Evolutionary conservation across 2,329 filamentous ascomycete genomes (phyloP).

Genomic region (Lomentospora prolificans): DNA sequence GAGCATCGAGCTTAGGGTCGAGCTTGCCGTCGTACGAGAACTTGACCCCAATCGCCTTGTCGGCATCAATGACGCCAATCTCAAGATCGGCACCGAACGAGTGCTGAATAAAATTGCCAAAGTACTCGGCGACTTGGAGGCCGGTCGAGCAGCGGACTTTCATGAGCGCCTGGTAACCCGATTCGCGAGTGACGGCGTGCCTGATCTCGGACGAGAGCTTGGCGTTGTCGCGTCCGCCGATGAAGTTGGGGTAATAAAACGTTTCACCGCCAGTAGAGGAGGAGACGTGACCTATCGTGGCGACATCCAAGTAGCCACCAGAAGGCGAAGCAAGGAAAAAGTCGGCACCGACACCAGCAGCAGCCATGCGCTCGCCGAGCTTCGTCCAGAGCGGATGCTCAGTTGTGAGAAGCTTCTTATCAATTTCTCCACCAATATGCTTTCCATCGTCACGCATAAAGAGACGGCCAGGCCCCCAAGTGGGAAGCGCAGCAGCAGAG

Average conservation of each 20-base stretch:
- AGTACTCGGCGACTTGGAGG: conserved; percentile 84
- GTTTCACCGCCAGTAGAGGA: conserved; percentile 88
- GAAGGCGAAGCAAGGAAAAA: conserved; percentile 90
- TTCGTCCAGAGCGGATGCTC: conserved; percentile 87
- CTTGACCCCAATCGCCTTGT: conserved; percentile 84
- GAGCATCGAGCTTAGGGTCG: conserved; percentile 91
- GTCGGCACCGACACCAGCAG: conserved; percentile 77
- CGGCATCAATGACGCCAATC: conserved; percentile 82
- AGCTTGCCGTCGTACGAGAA: conserved; percentile 96
- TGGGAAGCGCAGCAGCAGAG: conserved; percentile 78
- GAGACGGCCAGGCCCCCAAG: conserved; percentile 79
- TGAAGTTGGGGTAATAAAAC: conserved; percentile 96
- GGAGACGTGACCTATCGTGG: conserved; percentile 83
- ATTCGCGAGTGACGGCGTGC: conserved; percentile 79
- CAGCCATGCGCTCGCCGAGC: conserved; percentile 76
- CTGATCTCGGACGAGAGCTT: conserved; percentile 79
- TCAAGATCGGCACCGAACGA: conserved; percentile 92
- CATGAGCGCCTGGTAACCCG: conserved; percentile 92
- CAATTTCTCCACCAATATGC: conserved; percentile 73
- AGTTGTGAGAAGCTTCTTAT: conserved; percentile 84
- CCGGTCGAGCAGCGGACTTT: conserved; percentile 98
- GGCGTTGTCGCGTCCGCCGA: conserved; percentile 72
- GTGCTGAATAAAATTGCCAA: conserved; percentile 93
- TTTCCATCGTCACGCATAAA: conserved; percentile 84
- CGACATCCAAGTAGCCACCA: conserved; percentile 85